phyloP scores from a whole-genome alignment of 2,329 filamentous ascomycete species.

The Neofusicoccum cordaticola region DNA sequence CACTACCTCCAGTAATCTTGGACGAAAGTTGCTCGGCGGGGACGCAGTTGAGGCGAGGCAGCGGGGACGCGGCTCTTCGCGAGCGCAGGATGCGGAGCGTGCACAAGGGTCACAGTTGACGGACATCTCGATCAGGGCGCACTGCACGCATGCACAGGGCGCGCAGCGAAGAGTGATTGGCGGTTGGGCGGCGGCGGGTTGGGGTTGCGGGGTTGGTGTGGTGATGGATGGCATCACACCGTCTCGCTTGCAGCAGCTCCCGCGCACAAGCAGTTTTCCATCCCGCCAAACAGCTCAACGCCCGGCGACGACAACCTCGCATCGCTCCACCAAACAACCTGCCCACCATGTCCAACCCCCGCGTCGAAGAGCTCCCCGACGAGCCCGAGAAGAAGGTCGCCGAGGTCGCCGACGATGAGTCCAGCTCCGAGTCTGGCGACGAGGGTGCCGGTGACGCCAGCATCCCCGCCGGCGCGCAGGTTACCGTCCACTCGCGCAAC shows the following conservation, averaged over 20 bases:
- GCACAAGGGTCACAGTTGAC: neutral
- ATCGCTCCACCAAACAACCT: slow-evolving; percentile 29
- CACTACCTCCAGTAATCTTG: too few species aligned
- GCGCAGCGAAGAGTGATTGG: neutral
- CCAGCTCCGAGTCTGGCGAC: slow-evolving; percentile 72
- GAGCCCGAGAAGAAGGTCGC: slow-evolving; percentile 75
- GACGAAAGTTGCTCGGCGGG: neutral
- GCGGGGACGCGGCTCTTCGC: neutral
- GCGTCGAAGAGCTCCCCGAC: slow-evolving; percentile 95
- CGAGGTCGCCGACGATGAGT: slow-evolving; percentile 70
- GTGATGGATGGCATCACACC: slow-evolving; percentile 15
- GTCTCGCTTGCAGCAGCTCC: slow-evolving; percentile 14
- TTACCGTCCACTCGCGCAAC: slow-evolving; percentile 95
- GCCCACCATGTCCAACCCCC: slow-evolving; percentile 87
- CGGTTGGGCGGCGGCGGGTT: neutral
- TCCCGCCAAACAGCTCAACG: slow-evolving; percentile 16
- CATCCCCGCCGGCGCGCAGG: slow-evolving; percentile 80
- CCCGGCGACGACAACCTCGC: slow-evolving; percentile 19
- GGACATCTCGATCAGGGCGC: neutral
- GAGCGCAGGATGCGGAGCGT: slow-evolving; percentile 2
- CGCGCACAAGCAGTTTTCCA: slow-evolving; percentile 17
- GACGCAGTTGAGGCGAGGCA: neutral
- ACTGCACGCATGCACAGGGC: neutral
- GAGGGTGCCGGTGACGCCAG: slow-evolving; percentile 61
- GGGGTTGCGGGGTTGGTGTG: slow-evolving; percentile 8